Conservation (phyloP, 2,329 filamentous ascomycete genomes). For the Echinosphaeria canescens region DNA sequence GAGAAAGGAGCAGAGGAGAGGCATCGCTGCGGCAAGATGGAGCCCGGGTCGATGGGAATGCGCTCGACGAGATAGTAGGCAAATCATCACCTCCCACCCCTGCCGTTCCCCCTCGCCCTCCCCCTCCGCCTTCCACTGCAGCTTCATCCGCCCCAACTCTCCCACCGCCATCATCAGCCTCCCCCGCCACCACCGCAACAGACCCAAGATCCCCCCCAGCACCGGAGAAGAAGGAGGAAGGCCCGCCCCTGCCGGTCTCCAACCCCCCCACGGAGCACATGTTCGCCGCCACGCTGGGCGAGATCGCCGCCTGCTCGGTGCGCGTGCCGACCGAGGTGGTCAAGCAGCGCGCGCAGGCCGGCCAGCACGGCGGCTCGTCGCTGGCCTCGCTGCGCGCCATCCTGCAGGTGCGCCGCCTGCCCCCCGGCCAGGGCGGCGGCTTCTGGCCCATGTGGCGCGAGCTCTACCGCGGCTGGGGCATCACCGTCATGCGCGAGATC, state of each 20-base stretch:
- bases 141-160: too few species aligned
- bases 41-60: constrained; percentile 13
- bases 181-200: too few species aligned
- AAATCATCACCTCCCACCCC: too few species aligned
- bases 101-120: too few species aligned
- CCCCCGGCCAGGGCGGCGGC: constrained; percentile 24
- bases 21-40: too few species aligned
- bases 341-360: constrained; percentile 89
- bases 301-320: constrained; percentile 80
- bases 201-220: too few species aligned
- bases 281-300: constrained; percentile 65
- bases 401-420: constrained; percentile 21
- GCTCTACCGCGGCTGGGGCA: constrained; percentile 77
- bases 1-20: constrained; percentile 8
- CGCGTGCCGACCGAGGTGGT: constrained; percentile 91
- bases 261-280: too few species aligned
- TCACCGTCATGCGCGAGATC: constrained; percentile 89
- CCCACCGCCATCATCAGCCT: too few species aligned
- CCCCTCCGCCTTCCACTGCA: too few species aligned
- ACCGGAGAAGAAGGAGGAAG: too few species aligned
- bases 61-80: too few species aligned
- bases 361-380: constrained; percentile 53
- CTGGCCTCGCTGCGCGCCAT: constrained; percentile 49
- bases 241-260: too few species aligned
- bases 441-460: constrained; percentile 52